Base-by-base conservation (phyloP, 73 alveolate genomes). In the Paramecium bursaria region DNA sequence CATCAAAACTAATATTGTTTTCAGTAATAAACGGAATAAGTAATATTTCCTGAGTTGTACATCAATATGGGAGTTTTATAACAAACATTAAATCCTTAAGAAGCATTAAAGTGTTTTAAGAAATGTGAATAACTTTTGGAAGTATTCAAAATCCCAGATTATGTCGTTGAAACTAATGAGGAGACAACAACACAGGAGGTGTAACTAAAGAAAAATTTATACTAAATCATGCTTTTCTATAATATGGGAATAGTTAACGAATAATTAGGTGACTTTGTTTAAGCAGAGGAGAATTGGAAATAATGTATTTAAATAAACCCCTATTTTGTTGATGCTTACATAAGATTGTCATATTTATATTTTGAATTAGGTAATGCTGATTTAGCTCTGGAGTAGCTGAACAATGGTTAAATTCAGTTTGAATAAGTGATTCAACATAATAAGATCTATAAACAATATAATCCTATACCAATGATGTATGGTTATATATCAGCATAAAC, bases 11-110 rank as follows among this genome's bases (percentile, higher is more conserved):
- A 42, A 17, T 25, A 25, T 35, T 25, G 33, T 15, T 42, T 67
- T 15, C 46, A 67, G 35, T 39, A 67, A 21, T 31, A 30, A 35
- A 67, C 82, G 1, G 82, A 67, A 35, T 67, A 67, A 35, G 44
- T 67, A 1, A 67, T 67, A 31, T 67, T 67, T 39, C 82, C 82
- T n/a, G 82, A 67, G 44, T 42, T 67, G 10, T 67, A 67, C 22
- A 67, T 67, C 27, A 67, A 67, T 67, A 67, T 67, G 82, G 82
- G 82, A 11, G 82, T 67, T 19, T 57, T 39, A 39, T 42, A 14
- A 5, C 46, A 35, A 2, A 67, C 17, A 21, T 21, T 26, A 2
- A 57, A 67, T 67, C 33, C 33, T 19, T 42, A 15, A 42, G 22
- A 35, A 17, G 53, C 82, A 1, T n/a, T 67, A 17, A 17, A 31